Percentiles rank a stretch among this genome's conserved stretches.
These are phyloP conservation scores for Lotus japonicus DNA, from an alignment of 306 rosid species.

Conservation along the genomic window DNA sequence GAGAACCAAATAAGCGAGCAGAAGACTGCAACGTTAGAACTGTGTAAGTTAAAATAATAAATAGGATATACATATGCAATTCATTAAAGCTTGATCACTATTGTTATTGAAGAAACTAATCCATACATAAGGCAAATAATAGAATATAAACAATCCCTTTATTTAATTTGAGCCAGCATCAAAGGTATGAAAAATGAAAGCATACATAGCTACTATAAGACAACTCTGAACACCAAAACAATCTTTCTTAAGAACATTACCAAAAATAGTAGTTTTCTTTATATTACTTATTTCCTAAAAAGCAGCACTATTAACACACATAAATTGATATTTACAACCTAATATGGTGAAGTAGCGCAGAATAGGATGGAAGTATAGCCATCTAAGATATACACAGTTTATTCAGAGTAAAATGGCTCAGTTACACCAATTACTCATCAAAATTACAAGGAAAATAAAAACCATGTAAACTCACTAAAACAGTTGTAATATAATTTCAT, in stretches of 20 bases:
- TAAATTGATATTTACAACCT: neutral
- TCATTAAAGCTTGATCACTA: neutral
- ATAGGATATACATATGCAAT: neutral
- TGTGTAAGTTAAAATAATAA: slow-evolving; percentile 1
- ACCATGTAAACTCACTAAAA: neutral
- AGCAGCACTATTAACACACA: neutral
- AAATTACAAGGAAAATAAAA: neutral
- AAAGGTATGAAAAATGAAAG: neutral
- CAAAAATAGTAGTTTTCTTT: neutral
- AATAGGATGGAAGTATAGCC: too few species aligned
- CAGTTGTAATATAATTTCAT: neutral
- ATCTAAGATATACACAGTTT: neutral
- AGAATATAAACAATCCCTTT: neutral
- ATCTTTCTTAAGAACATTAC: neutral
- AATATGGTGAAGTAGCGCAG: too few species aligned
- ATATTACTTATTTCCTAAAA: neutral
- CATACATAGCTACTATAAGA: neutral
- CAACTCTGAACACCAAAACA: neutral
- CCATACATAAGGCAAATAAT: neutral
- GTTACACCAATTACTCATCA: neutral
- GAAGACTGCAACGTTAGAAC: slow-evolving; percentile 62
- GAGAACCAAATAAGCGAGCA: slow-evolving; percentile 88
- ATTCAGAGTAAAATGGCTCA: neutral
- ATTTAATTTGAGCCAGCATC: neutral
- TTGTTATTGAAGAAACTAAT: neutral